Percentiles rank a stretch among this genome's conserved stretches.
These are phyloP conservation scores for Kwoniella shivajii DNA, from an alignment of 1,284 basidiomycete genomes.

Conservation along the genomic window DNA sequence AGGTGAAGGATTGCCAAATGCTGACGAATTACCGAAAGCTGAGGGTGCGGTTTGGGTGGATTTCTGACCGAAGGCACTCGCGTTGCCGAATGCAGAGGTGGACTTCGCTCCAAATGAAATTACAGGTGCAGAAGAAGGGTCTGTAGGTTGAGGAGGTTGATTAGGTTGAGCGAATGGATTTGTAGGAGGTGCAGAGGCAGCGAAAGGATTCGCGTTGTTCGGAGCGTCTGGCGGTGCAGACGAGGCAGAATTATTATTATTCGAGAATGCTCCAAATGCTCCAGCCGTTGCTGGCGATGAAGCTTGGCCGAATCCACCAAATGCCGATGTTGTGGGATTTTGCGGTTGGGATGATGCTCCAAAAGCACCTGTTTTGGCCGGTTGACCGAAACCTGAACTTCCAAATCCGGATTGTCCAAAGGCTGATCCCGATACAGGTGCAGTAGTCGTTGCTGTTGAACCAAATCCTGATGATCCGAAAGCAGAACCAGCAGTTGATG, in stretches of 20 bases:
- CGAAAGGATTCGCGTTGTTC: neutral
- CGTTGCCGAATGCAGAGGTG: conserved; percentile 3
- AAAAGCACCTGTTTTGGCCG: conserved; percentile 26
- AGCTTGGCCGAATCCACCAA: conserved; percentile 10
- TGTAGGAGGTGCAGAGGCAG: neutral
- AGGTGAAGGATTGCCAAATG: conserved; percentile 1
- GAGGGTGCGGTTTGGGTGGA: conserved; percentile 22
- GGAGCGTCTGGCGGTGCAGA: neutral
- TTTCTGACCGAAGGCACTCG: conserved; percentile 14
- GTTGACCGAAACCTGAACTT: conserved; percentile 20
- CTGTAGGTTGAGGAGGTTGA: conserved; percentile 1
- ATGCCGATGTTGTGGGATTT: conserved; percentile 7
- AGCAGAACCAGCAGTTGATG: conserved; percentile 32
- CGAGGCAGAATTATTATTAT: neutral
- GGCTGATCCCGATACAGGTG: conserved; percentile 51
- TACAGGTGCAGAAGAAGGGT: conserved; percentile 3
- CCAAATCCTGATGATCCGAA: conserved; percentile 25
- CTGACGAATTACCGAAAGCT: conserved; percentile 8
- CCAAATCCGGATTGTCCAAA: conserved; percentile 55
- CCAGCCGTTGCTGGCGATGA: conserved; percentile 8
- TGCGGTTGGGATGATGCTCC: conserved; percentile 17
- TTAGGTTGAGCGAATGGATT: conserved; percentile 16
- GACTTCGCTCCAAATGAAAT: conserved; percentile 11
- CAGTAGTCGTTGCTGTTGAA: conserved; percentile 13
- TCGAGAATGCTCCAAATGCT: conserved; percentile 11